Conservation (phyloP, 306 rosid species). For the Lagenaria siceraria region DNA sequence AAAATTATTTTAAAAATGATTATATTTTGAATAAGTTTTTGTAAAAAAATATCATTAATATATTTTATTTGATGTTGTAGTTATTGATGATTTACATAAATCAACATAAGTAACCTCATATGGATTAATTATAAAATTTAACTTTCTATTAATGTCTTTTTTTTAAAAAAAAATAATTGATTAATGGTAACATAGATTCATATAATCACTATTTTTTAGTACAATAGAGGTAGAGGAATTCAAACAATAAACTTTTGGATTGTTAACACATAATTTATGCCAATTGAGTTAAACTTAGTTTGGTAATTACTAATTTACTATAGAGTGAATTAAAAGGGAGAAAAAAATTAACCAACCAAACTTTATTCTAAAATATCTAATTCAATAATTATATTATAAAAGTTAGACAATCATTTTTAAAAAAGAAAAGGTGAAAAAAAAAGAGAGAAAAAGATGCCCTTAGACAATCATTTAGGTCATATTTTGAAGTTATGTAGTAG, state of each 20-base stretch:
- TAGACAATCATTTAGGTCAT: background rate
- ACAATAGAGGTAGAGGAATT: too few species aligned
- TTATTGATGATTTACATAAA: background rate
- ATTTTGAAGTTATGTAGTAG: background rate
- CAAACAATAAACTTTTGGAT: too few species aligned
- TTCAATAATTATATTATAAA: background rate
- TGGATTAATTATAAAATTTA: background rate
- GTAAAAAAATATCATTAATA: too few species aligned
- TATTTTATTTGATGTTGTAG: background rate
- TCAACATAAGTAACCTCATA: background rate
- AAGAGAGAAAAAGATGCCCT: background rate
- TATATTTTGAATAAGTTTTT: background rate
- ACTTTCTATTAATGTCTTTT: too few species aligned
- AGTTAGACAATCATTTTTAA: background rate
- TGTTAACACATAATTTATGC: too few species aligned
- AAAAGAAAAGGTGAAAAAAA: too few species aligned
- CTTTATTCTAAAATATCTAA: background rate
- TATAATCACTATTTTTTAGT: background rate
- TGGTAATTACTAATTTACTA: too few species aligned
- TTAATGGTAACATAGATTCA: background rate
- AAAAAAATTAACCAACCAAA: too few species aligned
- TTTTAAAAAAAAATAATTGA: too few species aligned
- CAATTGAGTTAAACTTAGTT: too few species aligned
- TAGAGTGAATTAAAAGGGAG: too few species aligned
- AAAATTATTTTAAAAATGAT: too few species aligned